These are phyloP conservation scores for Phoma sp. DNA, from an alignment of 2,329 filamentous ascomycete genomes.

Conservation along the genomic window DNA sequence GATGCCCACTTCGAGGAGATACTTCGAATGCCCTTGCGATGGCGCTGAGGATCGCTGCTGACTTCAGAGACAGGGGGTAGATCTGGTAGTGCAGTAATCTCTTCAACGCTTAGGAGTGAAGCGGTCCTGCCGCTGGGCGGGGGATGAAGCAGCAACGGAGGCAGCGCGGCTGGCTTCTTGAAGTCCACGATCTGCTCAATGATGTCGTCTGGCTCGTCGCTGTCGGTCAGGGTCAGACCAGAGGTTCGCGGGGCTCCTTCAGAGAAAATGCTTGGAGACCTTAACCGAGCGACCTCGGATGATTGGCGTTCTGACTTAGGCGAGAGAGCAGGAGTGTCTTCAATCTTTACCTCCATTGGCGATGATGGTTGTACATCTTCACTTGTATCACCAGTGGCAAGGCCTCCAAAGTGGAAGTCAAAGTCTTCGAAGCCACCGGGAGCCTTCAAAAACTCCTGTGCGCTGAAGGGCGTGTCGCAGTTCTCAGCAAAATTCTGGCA, in stretches of 20 bases:
- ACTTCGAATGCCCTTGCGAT: conserved; percentile 33
- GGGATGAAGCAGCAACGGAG: conserved; percentile 32
- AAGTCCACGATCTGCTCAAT: conserved; percentile 36
- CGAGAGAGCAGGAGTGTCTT: neutral
- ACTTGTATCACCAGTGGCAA: conserved; percentile 13
- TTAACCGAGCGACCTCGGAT: conserved; percentile 4
- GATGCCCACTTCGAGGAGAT: conserved; percentile 31
- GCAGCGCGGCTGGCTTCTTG: conserved; percentile 26
- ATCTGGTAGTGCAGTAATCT: conserved; percentile 27
- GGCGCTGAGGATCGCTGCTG: conserved; percentile 11
- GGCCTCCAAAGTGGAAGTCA: conserved; percentile 33
- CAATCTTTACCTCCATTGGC: conserved; percentile 22
- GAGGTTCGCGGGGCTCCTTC: conserved; percentile 9
- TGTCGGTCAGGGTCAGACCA: neutral
- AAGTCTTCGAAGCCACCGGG: conserved; percentile 37
- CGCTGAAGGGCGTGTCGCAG: conserved; percentile 35
- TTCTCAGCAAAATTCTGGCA: conserved; percentile 38
- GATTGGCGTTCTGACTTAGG: conserved; percentile 22
- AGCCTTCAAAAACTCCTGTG: conserved; percentile 35
- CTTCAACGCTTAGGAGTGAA: conserved; percentile 15
- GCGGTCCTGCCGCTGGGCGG: conserved; percentile 28
- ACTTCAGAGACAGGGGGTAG: neutral
- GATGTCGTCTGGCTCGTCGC: conserved; percentile 27
- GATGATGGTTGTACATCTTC: conserved; percentile 16
- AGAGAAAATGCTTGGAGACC: conserved; percentile 16